Evolutionary conservation across 2,329 filamentous ascomycete species (phyloP), one percentile per base, ranked within the genome.

Genomic region (Pseudogymnoascus sp.): DNA sequence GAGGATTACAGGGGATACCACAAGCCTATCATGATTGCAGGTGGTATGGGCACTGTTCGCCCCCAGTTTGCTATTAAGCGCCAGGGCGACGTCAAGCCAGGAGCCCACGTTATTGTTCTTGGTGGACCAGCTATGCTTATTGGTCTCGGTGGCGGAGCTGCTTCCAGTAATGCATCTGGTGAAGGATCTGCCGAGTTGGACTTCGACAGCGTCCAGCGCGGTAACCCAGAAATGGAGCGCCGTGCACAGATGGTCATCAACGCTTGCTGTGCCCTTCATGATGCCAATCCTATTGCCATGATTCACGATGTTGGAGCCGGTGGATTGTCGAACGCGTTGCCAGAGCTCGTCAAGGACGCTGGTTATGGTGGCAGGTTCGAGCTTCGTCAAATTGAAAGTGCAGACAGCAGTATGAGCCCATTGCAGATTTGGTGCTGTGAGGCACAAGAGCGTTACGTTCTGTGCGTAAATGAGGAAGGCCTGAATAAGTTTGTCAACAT

Each of bases 391-490:
- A 83, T 99, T 38, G 92, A 97, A 73, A 96, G 85, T 73, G 90
- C 91, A 2, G 94, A 97, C 75, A 85, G 82, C 66, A 89, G 91
- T 72, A 93, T 99, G 89, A 96, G 91, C 71, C 94, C 94, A 19
- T 83, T 99, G 63, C 91, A 97, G 73, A 96, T 99, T 55, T 97
- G 93, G 92, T 97, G 94, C 75, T 96, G 93, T 69, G 93, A 97
- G 74, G 91, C 94, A 0, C 94, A 99, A 73, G 94, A 99, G 76
- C 84, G 94, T 73, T 99, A 99, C 70, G 94, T 99, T 6, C 79
- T 99, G 69, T 87, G 95, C 7, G 86, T 99, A 65, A 91, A 92
- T 65, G 84, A 85, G 60, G 88, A 94, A 19, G 82, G 86, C 61
- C 83, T 97, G 71, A 92, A 93, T 69, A 86, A 76, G 80, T 99